Evolutionary conservation across 805 yeast genomes (phyloP).

Genomic region (Candida hispaniensis): DNA sequence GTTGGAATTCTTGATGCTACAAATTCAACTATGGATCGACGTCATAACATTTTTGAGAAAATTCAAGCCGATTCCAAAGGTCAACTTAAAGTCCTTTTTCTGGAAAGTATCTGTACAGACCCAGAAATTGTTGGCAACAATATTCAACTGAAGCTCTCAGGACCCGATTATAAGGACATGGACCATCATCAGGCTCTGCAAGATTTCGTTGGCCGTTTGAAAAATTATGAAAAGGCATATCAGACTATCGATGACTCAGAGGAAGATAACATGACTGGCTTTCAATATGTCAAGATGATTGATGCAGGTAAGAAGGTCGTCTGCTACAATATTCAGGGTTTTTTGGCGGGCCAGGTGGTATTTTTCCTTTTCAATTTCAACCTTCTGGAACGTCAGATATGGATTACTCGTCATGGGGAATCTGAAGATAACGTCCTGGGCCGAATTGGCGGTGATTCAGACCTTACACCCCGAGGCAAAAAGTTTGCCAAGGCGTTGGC

Average conservation of each 20-base stretch:
- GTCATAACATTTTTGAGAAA: constrained; percentile 46
- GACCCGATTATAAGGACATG: constrained; percentile 87
- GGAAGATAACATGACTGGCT: constrained; percentile 49
- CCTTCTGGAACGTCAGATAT: constrained; percentile 77
- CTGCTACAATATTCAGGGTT: constrained; percentile 79
- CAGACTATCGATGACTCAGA: constrained; percentile 80
- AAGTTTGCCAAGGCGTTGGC: constrained; percentile 65
- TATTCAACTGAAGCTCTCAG: constrained; percentile 72
- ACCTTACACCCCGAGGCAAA: constrained; percentile 65
- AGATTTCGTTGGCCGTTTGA: constrained; percentile 72
- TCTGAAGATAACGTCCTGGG: constrained; percentile 77
- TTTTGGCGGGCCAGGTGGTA: constrained; percentile 84
- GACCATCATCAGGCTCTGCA: constrained; percentile 66
- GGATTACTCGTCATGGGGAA: constrained; percentile 95
- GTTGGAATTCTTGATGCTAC: constrained; percentile 95
- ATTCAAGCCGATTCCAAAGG: constrained; percentile 33
- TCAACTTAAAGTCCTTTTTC: constrained; percentile 59
- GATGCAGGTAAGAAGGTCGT: constrained; percentile 93
- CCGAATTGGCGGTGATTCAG: constrained; percentile 84
- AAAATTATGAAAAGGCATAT: constrained; percentile 79
- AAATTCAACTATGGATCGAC: constrained; percentile 64
- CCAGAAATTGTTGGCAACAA: constrained; percentile 69
- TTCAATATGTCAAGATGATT: constrained; percentile 88
- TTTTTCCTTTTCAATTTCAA: constrained; percentile 85
- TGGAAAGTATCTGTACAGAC: constrained; percentile 84